phyloP scores from a whole-genome alignment of 306 rosid species.

The Acacia acuminata region DNA sequence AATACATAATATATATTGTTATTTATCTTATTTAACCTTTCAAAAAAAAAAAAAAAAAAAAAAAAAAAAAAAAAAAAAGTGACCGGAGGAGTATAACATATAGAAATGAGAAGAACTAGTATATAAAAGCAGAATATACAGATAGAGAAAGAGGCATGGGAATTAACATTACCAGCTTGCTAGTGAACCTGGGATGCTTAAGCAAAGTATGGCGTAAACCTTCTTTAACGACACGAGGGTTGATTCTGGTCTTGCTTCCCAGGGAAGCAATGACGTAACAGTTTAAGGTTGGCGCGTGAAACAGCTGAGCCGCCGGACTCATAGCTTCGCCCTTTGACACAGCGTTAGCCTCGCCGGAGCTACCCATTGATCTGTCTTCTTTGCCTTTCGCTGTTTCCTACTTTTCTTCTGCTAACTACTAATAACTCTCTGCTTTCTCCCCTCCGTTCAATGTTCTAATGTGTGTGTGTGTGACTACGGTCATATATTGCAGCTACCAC shows the following conservation, averaged over 20 bases:
- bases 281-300: conserved; percentile 46
- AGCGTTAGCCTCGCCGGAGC: neutral
- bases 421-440: neutral
- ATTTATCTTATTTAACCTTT: no score
- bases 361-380: neutral
- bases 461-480: neutral
- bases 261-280: conserved; percentile 47
- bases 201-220: conserved; percentile 45
- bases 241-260: conserved; percentile 48
- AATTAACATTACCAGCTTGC: conserved; percentile 51
- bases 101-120: neutral
- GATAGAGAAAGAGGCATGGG: neutral
- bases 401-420: neutral
- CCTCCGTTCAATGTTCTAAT: neutral
- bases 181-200: conserved; percentile 64
- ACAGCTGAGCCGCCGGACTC: conserved; percentile 56
- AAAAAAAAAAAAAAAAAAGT: no score
- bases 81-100: no score
- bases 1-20: no score
- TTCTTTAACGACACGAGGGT: conserved; percentile 39
- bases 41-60: no score
- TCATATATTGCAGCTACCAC: neutral
- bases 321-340: conserved; percentile 20
- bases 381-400: neutral
- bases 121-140: neutral